Conservation (phyloP, 2,329 filamentous ascomycete genomes). For the Pseudogymnoascus verrucosus region DNA sequence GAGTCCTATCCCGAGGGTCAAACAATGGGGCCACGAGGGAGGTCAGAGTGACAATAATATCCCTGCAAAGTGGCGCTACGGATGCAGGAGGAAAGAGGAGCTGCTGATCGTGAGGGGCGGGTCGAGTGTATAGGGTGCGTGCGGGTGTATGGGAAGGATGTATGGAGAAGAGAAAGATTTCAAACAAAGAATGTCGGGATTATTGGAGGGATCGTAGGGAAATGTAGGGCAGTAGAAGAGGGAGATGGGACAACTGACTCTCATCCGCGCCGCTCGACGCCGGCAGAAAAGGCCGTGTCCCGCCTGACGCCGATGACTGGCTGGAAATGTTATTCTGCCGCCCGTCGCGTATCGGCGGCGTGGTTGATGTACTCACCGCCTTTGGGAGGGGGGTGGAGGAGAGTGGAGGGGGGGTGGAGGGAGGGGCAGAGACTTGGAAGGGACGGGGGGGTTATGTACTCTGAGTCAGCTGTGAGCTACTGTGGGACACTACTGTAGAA, state of each 20-base stretch:
- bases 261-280: neutral
- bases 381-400: neutral
- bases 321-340: neutral
- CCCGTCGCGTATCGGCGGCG: neutral
- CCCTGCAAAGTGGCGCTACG: slow-evolving; percentile 3
- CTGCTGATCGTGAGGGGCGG: neutral
- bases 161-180: neutral
- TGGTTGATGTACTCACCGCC: neutral
- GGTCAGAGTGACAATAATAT: neutral
- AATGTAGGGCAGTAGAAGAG: neutral
- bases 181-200: neutral
- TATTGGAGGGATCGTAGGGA: neutral
- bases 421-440: too few relatives aligned
- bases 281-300: slow-evolving; percentile 1
- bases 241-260: neutral
- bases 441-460: too few relatives aligned
- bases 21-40: slow-evolving; percentile 1
- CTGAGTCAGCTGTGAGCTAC: too few relatives aligned
- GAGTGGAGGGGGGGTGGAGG: too few relatives aligned
- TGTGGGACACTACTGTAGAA: too few relatives aligned
- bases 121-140: neutral
- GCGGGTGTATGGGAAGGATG: neutral
- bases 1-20: neutral
- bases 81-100: neutral
- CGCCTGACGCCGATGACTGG: neutral